Evolutionary conservation across 1,139 yeast genomes (phyloP).

Genomic region (Ashbya aceris): DNA sequence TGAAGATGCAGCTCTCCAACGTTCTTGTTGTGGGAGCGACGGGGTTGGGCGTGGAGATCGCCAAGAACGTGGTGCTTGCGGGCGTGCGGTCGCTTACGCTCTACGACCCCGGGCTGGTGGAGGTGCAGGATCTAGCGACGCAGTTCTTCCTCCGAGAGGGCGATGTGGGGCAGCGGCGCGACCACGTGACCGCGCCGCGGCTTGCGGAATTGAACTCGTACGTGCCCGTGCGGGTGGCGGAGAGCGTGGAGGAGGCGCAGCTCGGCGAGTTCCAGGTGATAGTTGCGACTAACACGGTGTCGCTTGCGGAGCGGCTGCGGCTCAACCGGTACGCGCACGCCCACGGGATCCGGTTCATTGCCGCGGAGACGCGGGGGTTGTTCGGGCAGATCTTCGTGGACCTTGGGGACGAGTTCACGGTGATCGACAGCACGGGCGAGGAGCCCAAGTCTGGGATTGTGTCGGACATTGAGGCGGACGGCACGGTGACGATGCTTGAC

Average conservation of each 20-base stretch:
- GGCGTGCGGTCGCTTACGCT: constrained; percentile 92
- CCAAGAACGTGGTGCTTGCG: constrained; percentile 91
- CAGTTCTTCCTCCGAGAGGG: constrained; percentile 71
- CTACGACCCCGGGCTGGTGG: constrained; percentile 69
- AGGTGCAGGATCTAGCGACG: constrained; percentile 66
- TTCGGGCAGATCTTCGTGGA: constrained; percentile 88
- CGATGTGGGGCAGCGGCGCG: constrained; percentile 75
- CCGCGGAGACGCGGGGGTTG: constrained; percentile 77
- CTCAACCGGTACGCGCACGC: constrained; percentile 70
- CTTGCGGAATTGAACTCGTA: constrained; percentile 79
- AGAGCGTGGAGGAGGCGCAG: constrained; percentile 42
- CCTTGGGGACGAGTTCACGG: constrained; percentile 71
- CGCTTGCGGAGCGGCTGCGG: constrained; percentile 65
- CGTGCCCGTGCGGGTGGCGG: constrained; percentile 72
- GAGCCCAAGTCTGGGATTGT: constrained; percentile 83
- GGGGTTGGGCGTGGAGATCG: constrained; percentile 92
- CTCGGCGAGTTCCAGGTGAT: constrained; percentile 65
- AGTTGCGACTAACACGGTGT: constrained; percentile 65
- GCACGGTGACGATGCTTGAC: constrained; percentile 85
- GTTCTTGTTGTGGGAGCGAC: constrained; percentile 80
- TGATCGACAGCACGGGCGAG: constrained; percentile 84
- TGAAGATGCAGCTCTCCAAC: constrained; percentile 87
- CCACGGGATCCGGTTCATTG: constrained; percentile 66
- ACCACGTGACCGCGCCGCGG: constrained; percentile 52
- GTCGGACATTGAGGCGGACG: constrained; percentile 79